phyloP scores from a whole-genome alignment of 2,329 filamentous ascomycete genomes.

The Pseudogymnoascus sp. region DNA sequence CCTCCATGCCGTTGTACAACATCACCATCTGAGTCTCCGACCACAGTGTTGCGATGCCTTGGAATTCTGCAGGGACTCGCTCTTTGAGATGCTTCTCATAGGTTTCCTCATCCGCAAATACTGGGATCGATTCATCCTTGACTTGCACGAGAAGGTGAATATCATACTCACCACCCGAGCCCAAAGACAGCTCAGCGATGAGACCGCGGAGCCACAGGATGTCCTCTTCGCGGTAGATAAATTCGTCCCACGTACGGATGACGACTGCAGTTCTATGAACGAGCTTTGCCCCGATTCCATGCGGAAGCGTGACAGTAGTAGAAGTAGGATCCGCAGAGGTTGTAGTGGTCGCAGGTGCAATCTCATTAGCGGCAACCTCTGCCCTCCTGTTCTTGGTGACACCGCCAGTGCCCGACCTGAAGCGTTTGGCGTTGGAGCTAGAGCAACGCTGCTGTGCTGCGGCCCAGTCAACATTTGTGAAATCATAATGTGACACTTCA shows the following conservation, averaged over 20 bases:
- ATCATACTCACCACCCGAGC: slow-evolving; percentile 79
- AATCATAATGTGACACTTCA: slow-evolving; percentile 64
- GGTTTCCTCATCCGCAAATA: slow-evolving; percentile 66
- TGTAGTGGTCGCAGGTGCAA: neutral
- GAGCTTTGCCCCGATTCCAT: slow-evolving; percentile 20
- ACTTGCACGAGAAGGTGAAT: slow-evolving; percentile 80
- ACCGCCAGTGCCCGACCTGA: slow-evolving; percentile 28
- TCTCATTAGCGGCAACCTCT: neutral
- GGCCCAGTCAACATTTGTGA: slow-evolving; percentile 67
- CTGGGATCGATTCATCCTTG: slow-evolving; percentile 64
- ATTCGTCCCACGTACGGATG: slow-evolving; percentile 75
- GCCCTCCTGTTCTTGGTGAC: neutral
- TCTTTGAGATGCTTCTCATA: slow-evolving; percentile 61
- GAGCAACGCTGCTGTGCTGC: slow-evolving; percentile 68
- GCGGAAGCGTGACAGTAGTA: neutral
- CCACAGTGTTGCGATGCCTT: slow-evolving; percentile 83
- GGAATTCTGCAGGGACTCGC: slow-evolving; percentile 74
- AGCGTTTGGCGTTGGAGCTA: slow-evolving; percentile 60
- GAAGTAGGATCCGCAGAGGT: neutral
- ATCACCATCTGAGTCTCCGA: slow-evolving; percentile 87
- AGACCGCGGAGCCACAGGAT: slow-evolving; percentile 74
- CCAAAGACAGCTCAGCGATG: slow-evolving; percentile 71
- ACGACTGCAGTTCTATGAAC: slow-evolving; percentile 65
- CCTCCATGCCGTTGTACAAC: slow-evolving; percentile 79
- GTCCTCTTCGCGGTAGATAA: slow-evolving; percentile 69